Conservation (phyloP, 331 rosid species). For the Malus hybrid region DNA sequence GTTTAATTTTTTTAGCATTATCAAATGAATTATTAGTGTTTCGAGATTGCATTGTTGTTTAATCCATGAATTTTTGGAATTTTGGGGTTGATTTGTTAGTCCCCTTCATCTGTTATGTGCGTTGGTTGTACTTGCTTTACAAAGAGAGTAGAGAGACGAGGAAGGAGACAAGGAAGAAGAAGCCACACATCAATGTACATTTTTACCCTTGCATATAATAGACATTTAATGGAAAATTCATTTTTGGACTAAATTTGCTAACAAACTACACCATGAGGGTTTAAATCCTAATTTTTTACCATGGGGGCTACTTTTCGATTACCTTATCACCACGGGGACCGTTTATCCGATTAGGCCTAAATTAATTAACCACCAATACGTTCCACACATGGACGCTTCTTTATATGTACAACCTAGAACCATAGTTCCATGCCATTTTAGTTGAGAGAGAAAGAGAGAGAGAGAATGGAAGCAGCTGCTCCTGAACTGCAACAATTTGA, state of each 20-base stretch:
- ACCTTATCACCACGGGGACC: too few species aligned
- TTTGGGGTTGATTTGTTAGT: neutral
- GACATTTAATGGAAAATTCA: too few species aligned
- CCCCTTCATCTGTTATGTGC: neutral
- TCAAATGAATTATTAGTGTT: neutral
- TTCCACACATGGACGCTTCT: neutral
- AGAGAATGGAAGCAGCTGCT: neutral
- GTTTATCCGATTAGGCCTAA: too few species aligned
- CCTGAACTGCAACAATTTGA: neutral
- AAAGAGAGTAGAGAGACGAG: too few species aligned
- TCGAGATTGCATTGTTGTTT: neutral
- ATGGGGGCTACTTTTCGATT: too few species aligned
- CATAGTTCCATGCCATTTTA: neutral
- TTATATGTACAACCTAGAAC: neutral
- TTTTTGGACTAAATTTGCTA: too few species aligned
- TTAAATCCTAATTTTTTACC: too few species aligned
- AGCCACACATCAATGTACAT: too few species aligned
- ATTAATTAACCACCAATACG: too few species aligned
- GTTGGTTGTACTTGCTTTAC: neutral
- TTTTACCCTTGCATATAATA: too few species aligned
- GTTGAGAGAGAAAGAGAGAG: neutral
- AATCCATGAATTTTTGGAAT: neutral
- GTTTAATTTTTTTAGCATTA: neutral
- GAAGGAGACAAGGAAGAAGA: too few species aligned
- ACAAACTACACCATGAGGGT: too few species aligned